Conservation (phyloP, 164 flowering plant genomes). For the Euptelea pleiosperma region DNA sequence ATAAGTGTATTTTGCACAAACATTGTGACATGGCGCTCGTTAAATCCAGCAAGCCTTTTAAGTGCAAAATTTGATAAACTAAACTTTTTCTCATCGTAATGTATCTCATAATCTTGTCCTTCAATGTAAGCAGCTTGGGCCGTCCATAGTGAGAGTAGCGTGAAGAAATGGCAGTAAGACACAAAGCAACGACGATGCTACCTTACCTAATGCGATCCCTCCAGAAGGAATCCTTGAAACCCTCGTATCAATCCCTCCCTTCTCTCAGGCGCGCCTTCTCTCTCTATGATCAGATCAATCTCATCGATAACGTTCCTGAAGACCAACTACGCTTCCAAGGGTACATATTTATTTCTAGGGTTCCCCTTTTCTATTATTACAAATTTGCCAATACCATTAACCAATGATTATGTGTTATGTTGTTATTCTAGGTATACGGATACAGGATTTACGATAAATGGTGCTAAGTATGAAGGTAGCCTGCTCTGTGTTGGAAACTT, state of each 20-base stretch:
- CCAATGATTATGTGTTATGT: no score
- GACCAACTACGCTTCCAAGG: constrained; percentile 81
- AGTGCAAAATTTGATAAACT: no score
- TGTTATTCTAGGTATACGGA: constrained; percentile 45
- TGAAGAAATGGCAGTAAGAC: constrained; percentile 30
- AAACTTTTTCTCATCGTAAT: no score
- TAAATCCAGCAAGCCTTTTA: no score
- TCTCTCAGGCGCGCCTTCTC: constrained; percentile 85
- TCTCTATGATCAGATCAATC: constrained; percentile 87
- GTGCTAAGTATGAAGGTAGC: constrained; percentile 73
- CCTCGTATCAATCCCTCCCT: constrained; percentile 33
- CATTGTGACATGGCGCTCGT: no score
- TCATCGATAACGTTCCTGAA: constrained; percentile 73
- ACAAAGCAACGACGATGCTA: constrained; percentile 41
- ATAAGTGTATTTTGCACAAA: no score
- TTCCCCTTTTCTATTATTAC: no score
- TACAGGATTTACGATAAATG: constrained; percentile 71
- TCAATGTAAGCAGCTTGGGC: no score
- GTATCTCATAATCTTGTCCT: no score
- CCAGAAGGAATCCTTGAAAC: constrained; percentile 31
- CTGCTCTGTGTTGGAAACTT: constrained; percentile 73
- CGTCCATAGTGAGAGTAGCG: constrained; percentile 17
- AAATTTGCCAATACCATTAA: no score
- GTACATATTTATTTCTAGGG: no score
- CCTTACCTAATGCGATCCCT: constrained; percentile 47